Evolutionary conservation across 148 eudicot species (phyloP).

Genomic region (Arbutus unedo): DNA sequence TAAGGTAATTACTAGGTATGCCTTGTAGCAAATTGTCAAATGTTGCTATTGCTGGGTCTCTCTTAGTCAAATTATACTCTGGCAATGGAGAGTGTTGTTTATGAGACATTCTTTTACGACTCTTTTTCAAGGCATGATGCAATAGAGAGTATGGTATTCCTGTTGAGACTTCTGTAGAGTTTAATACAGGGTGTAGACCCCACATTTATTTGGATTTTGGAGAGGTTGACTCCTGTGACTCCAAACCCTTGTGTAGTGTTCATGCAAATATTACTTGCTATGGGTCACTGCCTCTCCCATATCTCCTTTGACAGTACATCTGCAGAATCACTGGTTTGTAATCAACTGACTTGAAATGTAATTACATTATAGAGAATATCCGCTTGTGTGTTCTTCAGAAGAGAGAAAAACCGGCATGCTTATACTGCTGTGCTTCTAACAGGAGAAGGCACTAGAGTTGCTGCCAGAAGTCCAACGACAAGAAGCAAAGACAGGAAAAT

Average conservation of each 20-base stretch:
- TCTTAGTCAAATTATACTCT: neutral
- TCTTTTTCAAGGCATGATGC: neutral
- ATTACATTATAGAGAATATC: neutral
- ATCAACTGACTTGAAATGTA: neutral
- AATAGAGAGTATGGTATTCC: neutral
- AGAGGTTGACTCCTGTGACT: neutral
- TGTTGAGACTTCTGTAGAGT: neutral
- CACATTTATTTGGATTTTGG: neutral
- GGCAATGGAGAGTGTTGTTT: neutral
- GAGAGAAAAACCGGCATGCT: neutral
- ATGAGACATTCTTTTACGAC: neutral
- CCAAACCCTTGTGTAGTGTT: neutral
- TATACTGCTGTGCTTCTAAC: constrained; percentile 14
- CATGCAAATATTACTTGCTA: neutral
- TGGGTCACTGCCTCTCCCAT: neutral
- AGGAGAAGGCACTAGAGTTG: constrained; percentile 69
- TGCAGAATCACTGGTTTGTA: neutral
- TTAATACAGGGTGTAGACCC: neutral
- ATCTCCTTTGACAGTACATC: neutral
- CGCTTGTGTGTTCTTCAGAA: neutral
- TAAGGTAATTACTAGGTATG: neutral
- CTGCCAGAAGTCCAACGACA: constrained; percentile 81
- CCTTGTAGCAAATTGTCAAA: neutral
- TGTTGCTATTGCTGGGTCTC: neutral
- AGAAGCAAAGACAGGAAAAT: constrained; percentile 55